Evolutionary conservation across 2,329 filamentous ascomycete genomes (phyloP), one percentile per base, ranked within the genome.

Genomic region (Fonsecaea nubica): DNA sequence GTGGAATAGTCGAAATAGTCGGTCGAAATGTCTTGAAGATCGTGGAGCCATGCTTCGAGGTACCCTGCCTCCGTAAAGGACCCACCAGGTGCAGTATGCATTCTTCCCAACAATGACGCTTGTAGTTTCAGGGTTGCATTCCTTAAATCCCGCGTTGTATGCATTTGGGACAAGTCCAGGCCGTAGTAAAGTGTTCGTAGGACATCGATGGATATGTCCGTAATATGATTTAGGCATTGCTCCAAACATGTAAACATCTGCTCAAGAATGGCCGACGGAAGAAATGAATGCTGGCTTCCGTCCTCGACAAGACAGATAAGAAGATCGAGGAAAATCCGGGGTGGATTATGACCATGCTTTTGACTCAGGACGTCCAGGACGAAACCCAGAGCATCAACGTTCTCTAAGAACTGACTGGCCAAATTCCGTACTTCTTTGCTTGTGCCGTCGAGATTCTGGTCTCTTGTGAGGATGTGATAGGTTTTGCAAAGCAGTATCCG

Each of bases 1-100:
- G 72, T 71, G 8, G 69, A 60, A 60, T 70, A 69, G 32, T 73
- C 72, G n/a, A 68, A 18, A 35, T 54, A 57, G 48, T 73, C 72
- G 33, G 18, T 38, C 12, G 64, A 59, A 25, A 66, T 65, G 50
- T 65, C 55, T 40, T 64, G 53, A 5, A 69, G 33, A 15, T 50
- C 61, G 33, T 15, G 32, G 8, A 71, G 58, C 64, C 65, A 70
- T 21, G 30, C 21, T 62, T 36, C 40, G 25, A 55, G 50, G 32
- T 54, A 57, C 32, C 35, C 5, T 62, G 21, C 6, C 50, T 12
- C 25, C 10, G 40, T 9, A 9, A 21, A 30, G 45, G 33, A 56
- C 6, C 6, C 25, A 33, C 1, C 30, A 13, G 33, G 50, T 30
- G 58, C 48, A 48, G n/a, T 21, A 10, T 55, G 12, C 30, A 45